Conservation (phyloP, 176 grass and related monocot species). For the Carex pumila region DNA sequence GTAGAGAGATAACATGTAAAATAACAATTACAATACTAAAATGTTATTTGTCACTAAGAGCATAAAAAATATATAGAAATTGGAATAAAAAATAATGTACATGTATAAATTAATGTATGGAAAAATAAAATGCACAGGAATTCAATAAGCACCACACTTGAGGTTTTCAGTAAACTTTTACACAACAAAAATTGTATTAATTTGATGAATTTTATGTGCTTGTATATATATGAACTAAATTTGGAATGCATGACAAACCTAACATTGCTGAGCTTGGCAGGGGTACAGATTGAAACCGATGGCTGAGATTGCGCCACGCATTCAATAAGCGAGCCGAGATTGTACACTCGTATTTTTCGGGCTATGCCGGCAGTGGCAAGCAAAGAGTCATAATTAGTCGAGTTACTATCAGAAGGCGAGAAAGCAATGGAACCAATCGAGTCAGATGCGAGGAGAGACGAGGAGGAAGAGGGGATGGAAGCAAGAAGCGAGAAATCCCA, state of each 20-base stretch:
- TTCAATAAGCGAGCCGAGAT: slow-evolving; percentile 6
- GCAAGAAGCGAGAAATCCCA: slow-evolving; percentile 67
- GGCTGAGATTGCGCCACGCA: not conserved
- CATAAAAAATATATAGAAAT: no score
- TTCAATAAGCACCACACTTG: no score
- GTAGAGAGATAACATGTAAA: no score
- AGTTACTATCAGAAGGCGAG: slow-evolving; percentile 33
- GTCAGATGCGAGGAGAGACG: slow-evolving; percentile 56
- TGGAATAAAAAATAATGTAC: no score
- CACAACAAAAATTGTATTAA: not conserved
- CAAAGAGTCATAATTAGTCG: not conserved
- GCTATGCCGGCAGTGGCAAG: slow-evolving; percentile 80
- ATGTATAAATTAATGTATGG: no score
- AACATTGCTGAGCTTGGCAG: slow-evolving; percentile 96
- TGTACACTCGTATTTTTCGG: slow-evolving; percentile 65
- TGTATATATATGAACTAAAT: not conserved
- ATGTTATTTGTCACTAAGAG: no score
- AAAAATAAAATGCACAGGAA: no score
- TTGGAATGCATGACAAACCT: slow-evolving; percentile 41
- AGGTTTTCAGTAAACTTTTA: no score
- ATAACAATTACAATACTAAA: no score
- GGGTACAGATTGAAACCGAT: slow-evolving; percentile 59
- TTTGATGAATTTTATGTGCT: not conserved
- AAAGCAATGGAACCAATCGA: slow-evolving; percentile 57
- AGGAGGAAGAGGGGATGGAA: slow-evolving; percentile 47